A percentile compares a stretch with the other conserved stretches of the same genome.
Conservation (phyloP, 495 filamentous ascomycete genomes). For the Hypoxylon cercidicola region DNA sequence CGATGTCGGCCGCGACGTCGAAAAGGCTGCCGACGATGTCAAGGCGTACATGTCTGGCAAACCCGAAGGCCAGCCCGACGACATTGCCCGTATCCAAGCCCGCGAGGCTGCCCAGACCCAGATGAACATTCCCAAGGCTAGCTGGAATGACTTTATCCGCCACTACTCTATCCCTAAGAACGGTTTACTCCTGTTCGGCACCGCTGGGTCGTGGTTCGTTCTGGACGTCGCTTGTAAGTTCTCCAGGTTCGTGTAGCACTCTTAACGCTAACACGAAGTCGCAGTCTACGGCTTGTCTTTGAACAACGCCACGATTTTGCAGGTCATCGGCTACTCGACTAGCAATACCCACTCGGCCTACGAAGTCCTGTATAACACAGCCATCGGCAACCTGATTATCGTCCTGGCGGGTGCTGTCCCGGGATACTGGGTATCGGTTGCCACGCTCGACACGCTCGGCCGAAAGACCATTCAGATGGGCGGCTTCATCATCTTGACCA, state of each 20-base stretch:
- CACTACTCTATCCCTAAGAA: constrained; percentile 76
- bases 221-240: constrained; percentile 65
- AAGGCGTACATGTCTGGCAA: constrained; percentile 70
- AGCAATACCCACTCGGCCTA: constrained; percentile 66
- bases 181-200: constrained; percentile 76
- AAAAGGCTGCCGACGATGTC: constrained; percentile 74
- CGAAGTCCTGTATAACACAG: constrained; percentile 72
- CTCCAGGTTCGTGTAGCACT: not conserved
- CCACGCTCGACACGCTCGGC: constrained; percentile 74
- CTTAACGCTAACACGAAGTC: not conserved
- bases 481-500: constrained; percentile 76
- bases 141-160: constrained; percentile 69
- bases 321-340: constrained; percentile 72
- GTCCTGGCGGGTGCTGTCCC: constrained; percentile 80
- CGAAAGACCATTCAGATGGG: constrained; percentile 83
- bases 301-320: constrained; percentile 76
- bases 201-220: constrained; percentile 83
- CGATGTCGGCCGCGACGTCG: constrained; percentile 80
- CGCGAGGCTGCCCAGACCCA: constrained; percentile 56
- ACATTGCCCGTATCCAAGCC: constrained; percentile 64
- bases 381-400: constrained; percentile 78
- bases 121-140: constrained; percentile 70
- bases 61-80: constrained; percentile 69
- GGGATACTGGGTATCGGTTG: constrained; percentile 80
- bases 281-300: constrained; percentile 75